Base-by-base conservation (phyloP, 441 rosid species). In the Viola pubescens region DNA sequence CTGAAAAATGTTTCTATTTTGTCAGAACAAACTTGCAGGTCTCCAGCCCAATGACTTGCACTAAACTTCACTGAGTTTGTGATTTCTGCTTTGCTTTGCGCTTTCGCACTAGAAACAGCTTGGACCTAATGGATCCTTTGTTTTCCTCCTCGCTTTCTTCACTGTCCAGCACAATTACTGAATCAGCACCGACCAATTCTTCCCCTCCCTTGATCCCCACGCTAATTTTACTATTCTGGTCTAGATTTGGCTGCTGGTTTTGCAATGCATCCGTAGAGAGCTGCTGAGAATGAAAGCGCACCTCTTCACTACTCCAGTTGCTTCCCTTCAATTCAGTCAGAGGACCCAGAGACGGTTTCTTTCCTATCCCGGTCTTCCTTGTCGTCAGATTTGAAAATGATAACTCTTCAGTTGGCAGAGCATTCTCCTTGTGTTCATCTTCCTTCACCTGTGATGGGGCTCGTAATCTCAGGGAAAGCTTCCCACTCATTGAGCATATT, bases 141-240 rank as follows among this genome's bases (percentile, higher is more conserved):
- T 7, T 70, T 61, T 82, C 88, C 14, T 82, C 83, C 61, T 83
- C 94, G 37, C 87, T 84, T 5, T 86, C 94, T 69, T 89, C 94
- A 40, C 89, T 84, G 65, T 89, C 91, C 53, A 72, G 61, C 63
- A 86, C 85, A 9, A 86, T 75, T 52, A 77, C 60, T 8, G 72
- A 49, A 50, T 80, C 90, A 54, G 73, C 34, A 55, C 69, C 12
- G 39, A 69, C 64, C 61, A 71, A 52, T 67, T 73, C 80, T 60
- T 69, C 83, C 16, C 44, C 74, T 16, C 59, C 56, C 8, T 70
- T 64, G 68, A 56, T 56, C 69, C 56, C 77, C 59, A 45, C 42
- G 0, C 16, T 37, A 60, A 10, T 40, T 66, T 58, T 63, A n/a
- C 19, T 10, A 26, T 55, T 57, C 8, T 4, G 57, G 54, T 58